phyloP scores from a whole-genome alignment of 345 rosid genomes.

The Boechera retrofracta region DNA sequence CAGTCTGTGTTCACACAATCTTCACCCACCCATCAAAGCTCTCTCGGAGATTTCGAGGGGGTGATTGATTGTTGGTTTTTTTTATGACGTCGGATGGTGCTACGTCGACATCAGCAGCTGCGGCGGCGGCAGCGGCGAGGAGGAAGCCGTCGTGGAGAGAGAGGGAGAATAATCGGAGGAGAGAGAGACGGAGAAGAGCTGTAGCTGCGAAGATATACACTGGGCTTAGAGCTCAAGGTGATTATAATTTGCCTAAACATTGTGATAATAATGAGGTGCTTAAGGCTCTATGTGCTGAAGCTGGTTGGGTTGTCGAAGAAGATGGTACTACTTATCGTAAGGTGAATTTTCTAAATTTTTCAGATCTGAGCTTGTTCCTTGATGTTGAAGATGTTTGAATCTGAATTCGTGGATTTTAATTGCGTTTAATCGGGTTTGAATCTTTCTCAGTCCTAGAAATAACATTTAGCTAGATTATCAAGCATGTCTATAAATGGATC shows the following conservation, averaged over 20 bases:
- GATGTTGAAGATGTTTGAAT: background rate
- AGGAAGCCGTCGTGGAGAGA: conserved; percentile 98
- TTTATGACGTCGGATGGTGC: conserved; percentile 93
- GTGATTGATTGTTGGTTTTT: background rate
- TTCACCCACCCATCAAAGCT: conserved; percentile 21
- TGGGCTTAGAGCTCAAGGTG: conserved; percentile 90
- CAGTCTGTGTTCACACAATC: conserved; percentile 34
- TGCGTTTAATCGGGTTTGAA: conserved; percentile 2
- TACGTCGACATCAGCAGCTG: conserved; percentile 69
- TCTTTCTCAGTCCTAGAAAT: background rate
- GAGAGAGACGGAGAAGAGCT: conserved; percentile 93
- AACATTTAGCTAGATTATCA: background rate
- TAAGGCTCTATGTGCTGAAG: conserved; percentile 86
- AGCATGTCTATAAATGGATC: conserved; percentile 29
- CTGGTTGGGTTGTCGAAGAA: conserved; percentile 97
- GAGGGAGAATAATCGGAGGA: conserved; percentile 93
- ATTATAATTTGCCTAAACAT: conserved; percentile 85
- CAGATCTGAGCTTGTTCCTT: conserved; percentile 38
- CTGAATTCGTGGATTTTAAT: background rate
- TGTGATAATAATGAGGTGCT: conserved; percentile 95
- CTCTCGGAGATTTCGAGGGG: background rate
- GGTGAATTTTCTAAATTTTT: conserved; percentile 42
- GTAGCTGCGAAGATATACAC: conserved; percentile 87
- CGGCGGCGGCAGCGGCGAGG: conserved; percentile 64
- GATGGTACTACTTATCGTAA: conserved; percentile 96